Conservation (phyloP, 2,329 filamentous ascomycete species). For the Dendryphion nanum region DNA sequence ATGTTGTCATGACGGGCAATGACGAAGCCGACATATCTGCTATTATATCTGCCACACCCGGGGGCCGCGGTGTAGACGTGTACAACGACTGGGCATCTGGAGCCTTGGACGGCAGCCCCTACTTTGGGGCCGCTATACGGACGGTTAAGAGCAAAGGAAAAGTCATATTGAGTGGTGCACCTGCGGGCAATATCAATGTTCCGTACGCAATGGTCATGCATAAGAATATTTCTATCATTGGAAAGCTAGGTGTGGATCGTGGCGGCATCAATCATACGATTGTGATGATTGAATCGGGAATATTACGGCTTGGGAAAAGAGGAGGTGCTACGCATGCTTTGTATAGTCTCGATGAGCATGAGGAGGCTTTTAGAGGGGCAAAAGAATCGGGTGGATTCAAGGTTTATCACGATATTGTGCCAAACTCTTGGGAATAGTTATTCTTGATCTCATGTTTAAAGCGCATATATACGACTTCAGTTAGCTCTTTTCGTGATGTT, state of each 20-base stretch:
- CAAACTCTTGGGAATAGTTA: not conserved
- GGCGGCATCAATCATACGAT: not conserved
- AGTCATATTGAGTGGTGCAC: not conserved
- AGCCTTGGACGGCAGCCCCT: not conserved
- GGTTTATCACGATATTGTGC: not conserved
- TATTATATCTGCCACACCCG: not conserved
- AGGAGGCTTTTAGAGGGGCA: not conserved
- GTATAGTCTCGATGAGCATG: not conserved
- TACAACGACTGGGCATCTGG: not conserved
- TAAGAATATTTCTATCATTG: not conserved
- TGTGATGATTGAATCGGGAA: not conserved
- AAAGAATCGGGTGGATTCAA: conserved; percentile 1
- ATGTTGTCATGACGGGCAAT: not conserved
- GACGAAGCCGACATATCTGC: not conserved
- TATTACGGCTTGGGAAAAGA: not conserved
- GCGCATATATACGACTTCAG: too few species aligned
- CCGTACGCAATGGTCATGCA: not conserved
- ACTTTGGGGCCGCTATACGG: not conserved
- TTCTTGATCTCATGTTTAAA: not conserved
- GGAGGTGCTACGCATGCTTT: not conserved
- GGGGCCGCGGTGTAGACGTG: not conserved
- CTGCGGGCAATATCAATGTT: not conserved
- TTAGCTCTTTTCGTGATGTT: too few species aligned
- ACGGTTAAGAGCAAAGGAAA: not conserved
- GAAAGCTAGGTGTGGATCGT: not conserved